These are phyloP conservation scores for Atractiella rhizophila DNA, from an alignment of 768 basidiomycete species.

Conservation along the genomic window DNA sequence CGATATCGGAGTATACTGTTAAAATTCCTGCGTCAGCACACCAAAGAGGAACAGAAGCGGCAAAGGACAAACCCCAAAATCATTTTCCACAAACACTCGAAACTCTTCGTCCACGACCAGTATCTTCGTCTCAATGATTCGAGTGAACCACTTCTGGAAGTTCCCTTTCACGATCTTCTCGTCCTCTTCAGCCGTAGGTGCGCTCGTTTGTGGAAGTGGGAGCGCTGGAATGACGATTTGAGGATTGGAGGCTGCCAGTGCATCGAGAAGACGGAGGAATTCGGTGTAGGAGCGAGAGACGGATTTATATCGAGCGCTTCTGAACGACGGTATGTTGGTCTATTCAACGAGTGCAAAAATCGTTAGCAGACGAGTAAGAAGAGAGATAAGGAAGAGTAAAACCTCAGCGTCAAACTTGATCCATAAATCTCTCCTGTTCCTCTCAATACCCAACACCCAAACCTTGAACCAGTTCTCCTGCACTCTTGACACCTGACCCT, in stretches of 20 bases:
- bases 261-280: slow-evolving; percentile 79
- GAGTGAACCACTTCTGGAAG: slow-evolving; percentile 77
- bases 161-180: slow-evolving; percentile 83
- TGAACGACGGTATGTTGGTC: slow-evolving; percentile 74
- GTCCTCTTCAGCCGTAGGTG: slow-evolving; percentile 92
- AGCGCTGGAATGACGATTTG: slow-evolving; percentile 91
- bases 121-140: slow-evolving; percentile 78
- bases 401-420: slow-evolving; percentile 90
- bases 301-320: slow-evolving; percentile 11
- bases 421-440: slow-evolving; percentile 82
- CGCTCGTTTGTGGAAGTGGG: slow-evolving; percentile 86
- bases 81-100: slow-evolving; percentile 81
- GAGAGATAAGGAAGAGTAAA: background rate
- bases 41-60: background rate
- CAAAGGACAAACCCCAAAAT: slow-evolving; percentile 49
- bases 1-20: slow-evolving; percentile 37
- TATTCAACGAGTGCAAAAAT: slow-evolving; percentile 19
- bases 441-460: slow-evolving; percentile 73
- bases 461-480: no score
- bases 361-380: background rate
- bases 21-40: background rate
- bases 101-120: slow-evolving; percentile 73
- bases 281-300: slow-evolving; percentile 85
- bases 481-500: no score
- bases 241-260: slow-evolving; percentile 66